A percentile compares a stretch with the other conserved stretches of the same genome.
Evolutionary conservation across 345 rosid genomes (phyloP).

Genomic region (Syzygium oleosum): DNA sequence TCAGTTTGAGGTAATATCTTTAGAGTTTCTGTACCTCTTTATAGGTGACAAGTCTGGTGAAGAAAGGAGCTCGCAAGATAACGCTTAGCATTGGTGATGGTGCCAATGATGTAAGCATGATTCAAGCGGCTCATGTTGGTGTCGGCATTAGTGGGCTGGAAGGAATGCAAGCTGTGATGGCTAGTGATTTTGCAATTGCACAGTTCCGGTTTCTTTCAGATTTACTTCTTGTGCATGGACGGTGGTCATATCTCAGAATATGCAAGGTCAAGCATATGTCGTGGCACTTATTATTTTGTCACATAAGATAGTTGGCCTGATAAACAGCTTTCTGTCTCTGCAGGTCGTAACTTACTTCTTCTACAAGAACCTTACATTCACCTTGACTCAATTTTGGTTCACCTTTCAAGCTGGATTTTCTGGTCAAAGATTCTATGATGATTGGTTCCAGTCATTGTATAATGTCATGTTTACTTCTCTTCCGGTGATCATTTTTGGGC

Average conservation of each 20-base stretch:
- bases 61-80: slow-evolving; percentile 92
- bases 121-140: slow-evolving; percentile 99
- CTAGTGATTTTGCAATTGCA: slow-evolving; percentile 99
- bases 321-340: slow-evolving; percentile 11
- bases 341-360: slow-evolving; percentile 99
- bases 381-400: slow-evolving; percentile 99
- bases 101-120: slow-evolving; percentile 99
- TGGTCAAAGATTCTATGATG: slow-evolving; percentile 98
- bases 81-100: slow-evolving; percentile 99
- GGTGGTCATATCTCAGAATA: slow-evolving; percentile 96
- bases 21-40: slow-evolving; percentile 2
- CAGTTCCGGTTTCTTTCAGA: slow-evolving; percentile 93
- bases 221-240: slow-evolving; percentile 97
- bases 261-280: slow-evolving; percentile 55
- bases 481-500: slow-evolving; percentile 90
- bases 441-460: slow-evolving; percentile 98
- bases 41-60: slow-evolving; percentile 92
- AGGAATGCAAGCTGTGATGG: slow-evolving; percentile 99
- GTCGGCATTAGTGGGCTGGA: slow-evolving; percentile 97
- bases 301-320: not conserved
- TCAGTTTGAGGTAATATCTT: not conserved
- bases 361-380: slow-evolving; percentile 97
- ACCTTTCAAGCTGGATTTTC: slow-evolving; percentile 97
- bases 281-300: not conserved
- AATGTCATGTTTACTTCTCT: slow-evolving; percentile 91